Percentiles rank a stretch among this genome's conserved stretches.
These are phyloP conservation scores for Naganishia sp. DNA, from an alignment of 1,284 basidiomycete genomes.

Conservation along the genomic window DNA sequence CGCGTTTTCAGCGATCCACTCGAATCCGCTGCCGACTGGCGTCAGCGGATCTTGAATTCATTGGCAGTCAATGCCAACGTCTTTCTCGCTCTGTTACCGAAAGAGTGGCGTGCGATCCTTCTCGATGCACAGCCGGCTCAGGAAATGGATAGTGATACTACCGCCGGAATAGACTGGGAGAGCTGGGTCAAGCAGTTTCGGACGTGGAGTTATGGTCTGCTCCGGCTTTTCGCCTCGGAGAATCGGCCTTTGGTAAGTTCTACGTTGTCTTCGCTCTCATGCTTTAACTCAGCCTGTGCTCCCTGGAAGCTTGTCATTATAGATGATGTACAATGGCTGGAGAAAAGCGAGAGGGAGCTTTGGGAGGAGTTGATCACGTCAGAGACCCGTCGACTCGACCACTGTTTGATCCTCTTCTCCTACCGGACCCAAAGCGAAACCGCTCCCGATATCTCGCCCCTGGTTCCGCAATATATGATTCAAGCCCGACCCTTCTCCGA, in stretches of 20 bases:
- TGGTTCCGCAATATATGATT: slow-evolving; percentile 23
- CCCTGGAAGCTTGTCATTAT: slow-evolving; percentile 39
- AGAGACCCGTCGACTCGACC: slow-evolving; percentile 31
- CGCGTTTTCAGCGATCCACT: slow-evolving; percentile 46
- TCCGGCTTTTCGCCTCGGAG: slow-evolving; percentile 46
- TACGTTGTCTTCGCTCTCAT: not conserved
- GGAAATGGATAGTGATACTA: slow-evolving; percentile 18
- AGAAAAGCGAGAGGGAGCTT: slow-evolving; percentile 40
- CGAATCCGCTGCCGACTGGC: slow-evolving; percentile 43
- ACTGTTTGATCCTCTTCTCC: slow-evolving; percentile 42
- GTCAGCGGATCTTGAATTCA: slow-evolving; percentile 37
- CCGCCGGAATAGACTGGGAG: slow-evolving; percentile 28
- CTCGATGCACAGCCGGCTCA: slow-evolving; percentile 7
- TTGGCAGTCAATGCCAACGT: slow-evolving; percentile 41
- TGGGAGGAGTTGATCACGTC: slow-evolving; percentile 30
- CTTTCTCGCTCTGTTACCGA: slow-evolving; percentile 43
- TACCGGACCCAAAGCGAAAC: slow-evolving; percentile 37
- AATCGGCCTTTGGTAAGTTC: slow-evolving; percentile 39
- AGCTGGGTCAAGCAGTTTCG: slow-evolving; percentile 37
- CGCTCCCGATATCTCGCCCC: slow-evolving; percentile 18
- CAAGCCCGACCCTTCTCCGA: slow-evolving; percentile 23
- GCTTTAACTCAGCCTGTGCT: not conserved
- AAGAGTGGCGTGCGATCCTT: slow-evolving; percentile 41
- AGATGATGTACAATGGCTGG: slow-evolving; percentile 51
- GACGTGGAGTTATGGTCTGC: slow-evolving; percentile 40